These are phyloP conservation scores for Lupinus albus DNA, from an alignment of 306 rosid genomes.

Conservation along the genomic window DNA sequence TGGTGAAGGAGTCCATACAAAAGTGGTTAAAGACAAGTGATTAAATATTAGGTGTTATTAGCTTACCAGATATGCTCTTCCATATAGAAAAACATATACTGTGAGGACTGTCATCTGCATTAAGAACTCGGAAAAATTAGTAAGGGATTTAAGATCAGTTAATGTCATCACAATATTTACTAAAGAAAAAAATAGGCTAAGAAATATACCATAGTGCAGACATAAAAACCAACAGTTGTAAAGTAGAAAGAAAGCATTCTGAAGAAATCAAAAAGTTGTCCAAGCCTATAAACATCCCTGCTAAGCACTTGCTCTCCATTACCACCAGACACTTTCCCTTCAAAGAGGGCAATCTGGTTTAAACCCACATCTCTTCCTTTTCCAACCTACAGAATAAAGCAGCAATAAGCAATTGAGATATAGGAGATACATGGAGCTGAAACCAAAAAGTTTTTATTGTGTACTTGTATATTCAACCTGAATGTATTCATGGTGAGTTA, in stretches of 20 bases:
- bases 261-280: conserved; percentile 93
- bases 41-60: conserved; percentile 15
- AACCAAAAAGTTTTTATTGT: conserved; percentile 34
- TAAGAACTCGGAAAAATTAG: conserved; percentile 34
- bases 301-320: conserved; percentile 98
- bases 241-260: conserved; percentile 93
- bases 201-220: conserved; percentile 83
- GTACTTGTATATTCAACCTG: conserved; percentile 61
- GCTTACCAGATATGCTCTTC: conserved; percentile 90
- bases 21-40: conserved; percentile 23
- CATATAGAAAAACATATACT: conserved; percentile 85
- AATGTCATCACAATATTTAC: conserved; percentile 9
- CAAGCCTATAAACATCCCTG: conserved; percentile 89
- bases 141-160: conserved; percentile 27
- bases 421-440: conserved; percentile 14
- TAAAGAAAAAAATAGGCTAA: background rate
- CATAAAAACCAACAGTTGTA: conserved; percentile 95
- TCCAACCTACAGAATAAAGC: conserved; percentile 74
- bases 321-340: conserved; percentile 99
- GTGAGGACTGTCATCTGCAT: conserved; percentile 97
- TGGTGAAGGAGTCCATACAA: conserved; percentile 2
- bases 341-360: conserved; percentile 98
- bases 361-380: conserved; percentile 99
- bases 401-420: conserved; percentile 38
- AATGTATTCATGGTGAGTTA: conserved; percentile 94